phyloP scores from a whole-genome alignment of 371 early-diverging fungal genomes.

The Blakeslea trispora region DNA sequence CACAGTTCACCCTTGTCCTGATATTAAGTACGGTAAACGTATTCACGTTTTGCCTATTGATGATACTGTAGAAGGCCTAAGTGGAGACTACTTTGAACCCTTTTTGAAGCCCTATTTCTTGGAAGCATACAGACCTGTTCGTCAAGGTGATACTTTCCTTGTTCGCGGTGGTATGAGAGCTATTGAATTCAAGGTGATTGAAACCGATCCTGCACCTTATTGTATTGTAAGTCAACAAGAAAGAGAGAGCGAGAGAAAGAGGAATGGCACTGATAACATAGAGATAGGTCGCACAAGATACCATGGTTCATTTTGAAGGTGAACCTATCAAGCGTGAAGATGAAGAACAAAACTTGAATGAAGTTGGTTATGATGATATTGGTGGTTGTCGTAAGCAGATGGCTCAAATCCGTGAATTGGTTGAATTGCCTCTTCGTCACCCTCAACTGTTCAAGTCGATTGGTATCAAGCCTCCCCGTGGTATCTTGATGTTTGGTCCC shows the following conservation, averaged over 20 bases:
- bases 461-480: slow-evolving; percentile 99
- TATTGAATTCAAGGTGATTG: slow-evolving; percentile 99
- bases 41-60: slow-evolving; percentile 98
- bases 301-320: slow-evolving; percentile 98
- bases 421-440: slow-evolving; percentile 98
- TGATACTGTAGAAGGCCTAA: slow-evolving; percentile 97
- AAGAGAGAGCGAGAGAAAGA: neutral
- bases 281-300: slow-evolving; percentile 94
- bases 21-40: slow-evolving; percentile 95
- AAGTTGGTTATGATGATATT: slow-evolving; percentile 99
- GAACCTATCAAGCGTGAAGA: slow-evolving; percentile 98
- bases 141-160: slow-evolving; percentile 93
- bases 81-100: slow-evolving; percentile 97
- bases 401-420: slow-evolving; percentile 99
- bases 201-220: slow-evolving; percentile 93
- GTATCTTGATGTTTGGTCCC: slow-evolving; percentile 98
- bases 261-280: slow-evolving; percentile 49
- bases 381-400: slow-evolving; percentile 99
- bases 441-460: slow-evolving; percentile 97
- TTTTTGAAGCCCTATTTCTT: slow-evolving; percentile 98
- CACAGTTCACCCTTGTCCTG: slow-evolving; percentile 93
- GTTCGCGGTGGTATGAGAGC: slow-evolving; percentile 98
- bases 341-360: slow-evolving; percentile 92
- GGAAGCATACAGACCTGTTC: slow-evolving; percentile 94
- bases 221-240: slow-evolving; percentile 84